A percentile compares a stretch with the other conserved stretches of the same genome.
These are phyloP conservation scores for Magnolia sinica DNA, from an alignment of 164 flowering plant species.

Conservation along the genomic window DNA sequence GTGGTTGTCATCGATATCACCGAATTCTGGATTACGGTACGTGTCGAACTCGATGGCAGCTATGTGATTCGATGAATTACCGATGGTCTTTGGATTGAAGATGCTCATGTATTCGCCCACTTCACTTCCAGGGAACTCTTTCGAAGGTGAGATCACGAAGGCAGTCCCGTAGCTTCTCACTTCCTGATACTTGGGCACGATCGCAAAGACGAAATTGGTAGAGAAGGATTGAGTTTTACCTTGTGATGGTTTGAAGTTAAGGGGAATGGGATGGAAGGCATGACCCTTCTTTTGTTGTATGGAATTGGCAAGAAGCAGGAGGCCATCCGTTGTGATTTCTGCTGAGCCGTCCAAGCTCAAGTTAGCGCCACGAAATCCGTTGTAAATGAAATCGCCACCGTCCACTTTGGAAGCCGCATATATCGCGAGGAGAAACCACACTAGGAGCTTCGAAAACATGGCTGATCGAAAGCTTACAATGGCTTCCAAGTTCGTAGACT, in stretches of 20 bases:
- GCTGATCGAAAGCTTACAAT: too few species aligned
- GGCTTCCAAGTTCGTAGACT: too few species aligned
- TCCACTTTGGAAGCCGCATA: too few species aligned
- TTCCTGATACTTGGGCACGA: neutral
- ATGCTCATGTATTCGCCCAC: constrained; percentile 34
- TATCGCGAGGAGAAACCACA: too few species aligned
- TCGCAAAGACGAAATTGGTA: neutral
- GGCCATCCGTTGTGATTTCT: too few species aligned
- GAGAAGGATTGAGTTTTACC: constrained; percentile 7
- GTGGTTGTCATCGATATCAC: constrained; percentile 39
- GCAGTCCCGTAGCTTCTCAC: neutral
- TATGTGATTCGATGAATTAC: constrained; percentile 31
- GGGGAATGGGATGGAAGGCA: too few species aligned
- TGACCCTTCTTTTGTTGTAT: too few species aligned
- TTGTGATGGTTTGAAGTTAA: neutral
- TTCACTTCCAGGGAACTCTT: neutral
- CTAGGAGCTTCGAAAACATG: too few species aligned
- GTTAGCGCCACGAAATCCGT: too few species aligned
- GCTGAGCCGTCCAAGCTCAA: too few species aligned
- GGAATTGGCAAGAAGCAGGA: too few species aligned
- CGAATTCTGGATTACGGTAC: constrained; percentile 11
- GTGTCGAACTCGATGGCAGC: constrained; percentile 48
- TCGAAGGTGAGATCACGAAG: neutral
- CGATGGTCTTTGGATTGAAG: constrained; percentile 28
- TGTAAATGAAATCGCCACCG: too few species aligned